Conservation (phyloP, 164 flowering plant genomes). For the Vitis amurensis region DNA sequence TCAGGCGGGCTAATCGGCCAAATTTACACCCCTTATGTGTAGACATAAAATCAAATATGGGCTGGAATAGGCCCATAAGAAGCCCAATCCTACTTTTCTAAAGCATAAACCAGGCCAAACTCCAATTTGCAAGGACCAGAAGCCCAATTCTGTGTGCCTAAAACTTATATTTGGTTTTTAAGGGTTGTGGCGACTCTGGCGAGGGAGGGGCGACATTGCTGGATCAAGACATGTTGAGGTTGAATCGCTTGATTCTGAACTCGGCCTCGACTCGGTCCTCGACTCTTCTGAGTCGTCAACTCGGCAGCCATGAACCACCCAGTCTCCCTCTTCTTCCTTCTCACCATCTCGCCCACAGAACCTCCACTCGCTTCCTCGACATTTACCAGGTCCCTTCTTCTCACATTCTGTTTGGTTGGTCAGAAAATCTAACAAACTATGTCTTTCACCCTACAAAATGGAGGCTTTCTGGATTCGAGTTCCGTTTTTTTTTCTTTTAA, state of each 20-base stretch:
- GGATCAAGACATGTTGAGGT: conserved; percentile 21
- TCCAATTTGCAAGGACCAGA: too few relatives aligned
- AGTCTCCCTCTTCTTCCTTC: conserved; percentile 22
- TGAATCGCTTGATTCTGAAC: conserved; percentile 22
- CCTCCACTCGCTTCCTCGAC: conserved; percentile 72
- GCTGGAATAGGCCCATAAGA: too few relatives aligned
- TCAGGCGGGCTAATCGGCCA: too few relatives aligned
- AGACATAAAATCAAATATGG: too few relatives aligned
- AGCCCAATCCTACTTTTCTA: too few relatives aligned
- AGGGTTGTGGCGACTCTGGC: neutral
- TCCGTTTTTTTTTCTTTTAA: neutral
- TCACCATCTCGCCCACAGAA: conserved; percentile 27
- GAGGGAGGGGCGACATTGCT: neutral
- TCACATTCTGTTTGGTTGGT: neutral
- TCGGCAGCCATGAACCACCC: neutral
- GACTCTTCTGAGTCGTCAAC: neutral
- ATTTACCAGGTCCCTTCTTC: conserved; percentile 54
- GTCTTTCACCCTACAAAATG: too few relatives aligned
- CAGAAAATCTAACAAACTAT: neutral
- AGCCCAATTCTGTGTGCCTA: too few relatives aligned
- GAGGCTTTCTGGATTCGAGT: neutral
- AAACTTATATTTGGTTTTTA: neutral
- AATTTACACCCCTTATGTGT: too few relatives aligned
- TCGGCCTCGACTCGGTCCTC: conserved; percentile 9
- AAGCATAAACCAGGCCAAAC: too few relatives aligned